Conservation (phyloP, 257 asterid species). For the Buddleja alternifolia region DNA sequence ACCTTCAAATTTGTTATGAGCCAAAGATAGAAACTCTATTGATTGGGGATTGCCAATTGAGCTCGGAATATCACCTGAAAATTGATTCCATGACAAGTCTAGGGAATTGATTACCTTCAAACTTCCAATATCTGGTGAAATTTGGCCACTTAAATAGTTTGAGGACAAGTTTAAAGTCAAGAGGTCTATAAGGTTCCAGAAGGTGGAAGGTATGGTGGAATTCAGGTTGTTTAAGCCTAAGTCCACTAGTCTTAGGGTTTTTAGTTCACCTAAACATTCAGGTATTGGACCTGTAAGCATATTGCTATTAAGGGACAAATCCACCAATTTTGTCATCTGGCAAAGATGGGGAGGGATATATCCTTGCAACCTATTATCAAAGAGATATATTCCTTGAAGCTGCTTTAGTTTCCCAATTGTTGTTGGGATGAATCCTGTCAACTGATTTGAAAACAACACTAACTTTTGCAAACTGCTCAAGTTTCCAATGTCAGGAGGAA, state of each 20-base stretch:
- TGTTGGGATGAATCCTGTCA: slow-evolving; percentile 36
- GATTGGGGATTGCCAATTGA: slow-evolving; percentile 8
- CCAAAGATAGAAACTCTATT: slow-evolving; percentile 21
- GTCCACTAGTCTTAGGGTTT: slow-evolving; percentile 19
- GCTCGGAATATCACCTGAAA: slow-evolving; percentile 27
- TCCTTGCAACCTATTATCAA: slow-evolving; percentile 6
- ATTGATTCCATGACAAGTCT: slow-evolving; percentile 30
- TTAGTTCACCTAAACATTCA: slow-evolving; percentile 27
- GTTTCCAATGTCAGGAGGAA: slow-evolving; percentile 39
- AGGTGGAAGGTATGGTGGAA: slow-evolving; percentile 17
- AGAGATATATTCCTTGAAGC: slow-evolving; percentile 9
- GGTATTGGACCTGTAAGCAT: slow-evolving; percentile 33
- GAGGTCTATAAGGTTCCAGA: slow-evolving; percentile 22
- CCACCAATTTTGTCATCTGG: slow-evolving; percentile 15
- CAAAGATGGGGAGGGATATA: slow-evolving; percentile 22
- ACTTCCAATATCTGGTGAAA: slow-evolving; percentile 16
- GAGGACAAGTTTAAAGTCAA: slow-evolving; percentile 22
- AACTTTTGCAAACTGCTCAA: slow-evolving; percentile 20
- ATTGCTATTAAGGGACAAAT: slow-evolving; percentile 20
- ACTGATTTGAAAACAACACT: background rate
- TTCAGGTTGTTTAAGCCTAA: slow-evolving; percentile 19
- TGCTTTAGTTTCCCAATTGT: slow-evolving; percentile 23
- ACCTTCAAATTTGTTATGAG: slow-evolving; percentile 25
- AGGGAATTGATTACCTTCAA: slow-evolving; percentile 9
- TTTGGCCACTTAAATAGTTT: slow-evolving; percentile 16